These are phyloP conservation scores for Globisporangium lucens DNA, from an alignment of 352 stramenopile genomes.

Conservation along the genomic window DNA sequence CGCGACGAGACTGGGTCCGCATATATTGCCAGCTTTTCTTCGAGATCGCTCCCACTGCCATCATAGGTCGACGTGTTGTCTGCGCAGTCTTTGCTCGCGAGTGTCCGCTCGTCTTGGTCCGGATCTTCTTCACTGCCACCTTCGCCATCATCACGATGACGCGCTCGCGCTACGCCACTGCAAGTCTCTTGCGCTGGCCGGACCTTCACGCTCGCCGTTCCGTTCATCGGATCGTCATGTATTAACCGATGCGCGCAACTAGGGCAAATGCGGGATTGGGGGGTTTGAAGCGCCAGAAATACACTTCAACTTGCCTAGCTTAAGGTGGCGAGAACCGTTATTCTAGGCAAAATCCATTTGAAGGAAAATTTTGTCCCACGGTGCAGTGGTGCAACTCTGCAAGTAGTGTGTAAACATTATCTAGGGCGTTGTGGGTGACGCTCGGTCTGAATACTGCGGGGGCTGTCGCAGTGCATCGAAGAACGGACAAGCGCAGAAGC, in stretches of 20 bases:
- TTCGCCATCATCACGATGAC: not conserved
- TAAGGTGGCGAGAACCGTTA: not conserved
- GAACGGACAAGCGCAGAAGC: not conserved
- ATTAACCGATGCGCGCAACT: not conserved
- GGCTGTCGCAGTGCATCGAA: slow-evolving; percentile 2
- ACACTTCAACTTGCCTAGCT: slow-evolving; percentile 7
- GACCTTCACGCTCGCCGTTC: not conserved
- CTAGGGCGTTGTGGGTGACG: slow-evolving; percentile 1
- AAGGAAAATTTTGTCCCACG: not conserved
- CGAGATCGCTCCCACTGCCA: not conserved
- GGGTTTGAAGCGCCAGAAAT: not conserved
- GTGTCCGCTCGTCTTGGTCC: not conserved
- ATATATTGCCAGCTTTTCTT: not conserved
- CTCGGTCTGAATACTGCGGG: not conserved
- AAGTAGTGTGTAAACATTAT: slow-evolving; percentile 3
- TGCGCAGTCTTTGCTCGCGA: not conserved
- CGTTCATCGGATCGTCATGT: not conserved
- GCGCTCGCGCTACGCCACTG: not conserved
- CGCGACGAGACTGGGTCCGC: not conserved
- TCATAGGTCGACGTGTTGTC: not conserved
- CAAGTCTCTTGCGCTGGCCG: not conserved
- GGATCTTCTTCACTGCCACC: not conserved
- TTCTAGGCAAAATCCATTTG: not conserved
- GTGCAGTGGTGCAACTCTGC: not conserved
- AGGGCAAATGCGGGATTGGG: not conserved